These are phyloP conservation scores for Mucuna pruriens DNA, from an alignment of 306 rosid species.

Conservation along the genomic window DNA sequence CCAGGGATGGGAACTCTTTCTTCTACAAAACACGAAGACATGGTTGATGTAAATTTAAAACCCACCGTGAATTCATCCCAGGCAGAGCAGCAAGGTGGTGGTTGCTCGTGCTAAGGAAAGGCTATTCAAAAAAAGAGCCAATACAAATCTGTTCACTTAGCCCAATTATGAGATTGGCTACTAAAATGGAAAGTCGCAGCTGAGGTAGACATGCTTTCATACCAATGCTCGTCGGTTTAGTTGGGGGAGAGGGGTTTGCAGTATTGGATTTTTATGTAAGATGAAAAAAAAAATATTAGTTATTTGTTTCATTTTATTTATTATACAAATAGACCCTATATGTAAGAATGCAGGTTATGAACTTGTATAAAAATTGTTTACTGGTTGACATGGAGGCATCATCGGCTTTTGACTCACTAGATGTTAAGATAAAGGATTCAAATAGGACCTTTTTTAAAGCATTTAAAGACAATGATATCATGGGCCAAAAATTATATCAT, in stretches of 20 bases:
- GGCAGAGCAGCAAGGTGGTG: constrained; percentile 79
- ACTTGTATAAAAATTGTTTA: not conserved
- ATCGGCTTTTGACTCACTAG: not conserved
- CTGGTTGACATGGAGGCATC: not conserved
- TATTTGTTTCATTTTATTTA: not conserved
- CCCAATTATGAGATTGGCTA: constrained; percentile 31
- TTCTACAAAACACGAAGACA: constrained; percentile 83
- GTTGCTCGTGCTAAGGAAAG: constrained; percentile 74
- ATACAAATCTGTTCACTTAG: constrained; percentile 6
- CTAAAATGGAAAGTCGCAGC: constrained; percentile 28
- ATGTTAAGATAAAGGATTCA: not conserved
- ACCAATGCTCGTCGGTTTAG: constrained; percentile 30
- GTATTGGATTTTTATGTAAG: constrained; percentile 16
- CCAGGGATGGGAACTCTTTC: constrained; percentile 94
- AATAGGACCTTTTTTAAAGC: constrained; percentile 10
- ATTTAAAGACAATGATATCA: not conserved
- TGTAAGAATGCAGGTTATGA: constrained; percentile 36
- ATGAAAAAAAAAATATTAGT: constrained; percentile 10
- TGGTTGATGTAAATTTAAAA: constrained; percentile 54
- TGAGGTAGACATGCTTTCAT: constrained; percentile 32
- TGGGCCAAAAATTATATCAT: not conserved
- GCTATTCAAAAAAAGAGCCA: constrained; percentile 11
- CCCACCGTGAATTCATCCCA: constrained; percentile 58
- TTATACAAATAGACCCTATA: constrained; percentile 19
- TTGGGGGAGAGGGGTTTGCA: constrained; percentile 30